Conservation (phyloP, 768 basidiomycete species). For the Amanita polypyramis region DNA sequence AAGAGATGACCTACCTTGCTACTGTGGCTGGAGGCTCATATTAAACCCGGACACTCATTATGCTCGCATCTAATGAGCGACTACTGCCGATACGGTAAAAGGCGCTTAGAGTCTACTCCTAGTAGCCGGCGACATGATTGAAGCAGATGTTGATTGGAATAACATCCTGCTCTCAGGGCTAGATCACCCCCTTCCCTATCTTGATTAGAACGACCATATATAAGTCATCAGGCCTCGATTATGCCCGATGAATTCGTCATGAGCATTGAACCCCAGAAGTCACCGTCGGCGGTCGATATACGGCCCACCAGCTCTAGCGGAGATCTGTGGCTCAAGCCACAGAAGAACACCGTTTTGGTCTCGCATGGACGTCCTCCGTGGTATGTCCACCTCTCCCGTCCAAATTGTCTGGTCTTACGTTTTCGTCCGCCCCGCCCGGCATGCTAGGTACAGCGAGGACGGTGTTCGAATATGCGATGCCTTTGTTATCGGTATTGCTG, state of each 20-base stretch:
- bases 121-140: neutral
- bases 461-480: constrained; percentile 62
- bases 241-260: constrained; percentile 16
- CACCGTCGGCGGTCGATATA: constrained; percentile 1
- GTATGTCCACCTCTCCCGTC: constrained; percentile 25
- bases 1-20: no score
- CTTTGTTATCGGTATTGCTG: constrained; percentile 79
- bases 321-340: constrained; percentile 27
- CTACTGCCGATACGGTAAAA: no score
- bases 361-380: constrained; percentile 84
- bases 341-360: constrained; percentile 70
- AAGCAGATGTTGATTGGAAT: neutral
- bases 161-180: neutral
- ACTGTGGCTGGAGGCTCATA: no score
- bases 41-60: no score
- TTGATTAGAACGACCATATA: neutral
- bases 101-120: neutral
- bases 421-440: no score
- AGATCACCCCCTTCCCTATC: neutral
- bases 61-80: no score
- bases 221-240: neutral
- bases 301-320: constrained; percentile 1
- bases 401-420: constrained; percentile 4
- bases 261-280: neutral
- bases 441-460: constrained; percentile 67